A percentile compares a stretch with the other conserved stretches of the same genome.
phyloP scores from a whole-genome alignment of 2,329 filamentous ascomycete genomes.

The Botrytis medusae region DNA sequence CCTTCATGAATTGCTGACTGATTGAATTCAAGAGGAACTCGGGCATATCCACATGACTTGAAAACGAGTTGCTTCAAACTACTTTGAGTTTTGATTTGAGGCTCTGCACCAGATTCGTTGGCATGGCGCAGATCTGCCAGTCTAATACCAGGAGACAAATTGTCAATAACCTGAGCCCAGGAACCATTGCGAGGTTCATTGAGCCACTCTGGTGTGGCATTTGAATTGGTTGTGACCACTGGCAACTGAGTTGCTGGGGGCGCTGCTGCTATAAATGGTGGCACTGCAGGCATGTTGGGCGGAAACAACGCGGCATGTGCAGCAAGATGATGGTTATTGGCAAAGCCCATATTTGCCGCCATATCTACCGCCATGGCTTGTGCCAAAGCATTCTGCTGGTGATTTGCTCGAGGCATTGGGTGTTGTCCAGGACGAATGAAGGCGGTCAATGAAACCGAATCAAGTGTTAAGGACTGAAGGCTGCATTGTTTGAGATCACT shows the following conservation, averaged over 20 bases:
- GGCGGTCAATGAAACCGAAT: conserved; percentile 64
- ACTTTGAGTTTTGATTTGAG: conserved; percentile 27
- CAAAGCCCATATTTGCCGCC: background rate
- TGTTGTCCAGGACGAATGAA: conserved; percentile 38
- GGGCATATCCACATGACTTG: conserved; percentile 38
- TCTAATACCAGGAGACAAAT: conserved; percentile 49
- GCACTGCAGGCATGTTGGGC: background rate
- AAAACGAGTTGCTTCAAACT: conserved; percentile 34
- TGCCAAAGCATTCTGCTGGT: conserved; percentile 17
- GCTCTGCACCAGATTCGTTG: conserved; percentile 39
- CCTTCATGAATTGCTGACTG: conserved; percentile 30
- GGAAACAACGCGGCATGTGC: background rate
- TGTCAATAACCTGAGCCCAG: conserved; percentile 52
- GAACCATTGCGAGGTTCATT: conserved; percentile 45
- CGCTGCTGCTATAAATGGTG: conserved; percentile 2
- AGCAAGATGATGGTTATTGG: background rate
- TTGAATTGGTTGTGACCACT: conserved; percentile 20
- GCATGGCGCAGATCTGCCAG: conserved; percentile 44
- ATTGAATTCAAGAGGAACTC: conserved; percentile 38
- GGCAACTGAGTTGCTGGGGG: background rate
- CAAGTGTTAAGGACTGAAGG: conserved; percentile 56
- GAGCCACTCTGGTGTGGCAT: conserved; percentile 36
- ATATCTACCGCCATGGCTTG: conserved; percentile 11
- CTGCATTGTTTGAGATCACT: conserved; percentile 47
- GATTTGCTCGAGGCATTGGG: conserved; percentile 26